A percentile compares a stretch with the other conserved stretches of the same genome.
phyloP scores from a whole-genome alignment of 768 basidiomycete species.

The Calocybe gangraenosa region DNA sequence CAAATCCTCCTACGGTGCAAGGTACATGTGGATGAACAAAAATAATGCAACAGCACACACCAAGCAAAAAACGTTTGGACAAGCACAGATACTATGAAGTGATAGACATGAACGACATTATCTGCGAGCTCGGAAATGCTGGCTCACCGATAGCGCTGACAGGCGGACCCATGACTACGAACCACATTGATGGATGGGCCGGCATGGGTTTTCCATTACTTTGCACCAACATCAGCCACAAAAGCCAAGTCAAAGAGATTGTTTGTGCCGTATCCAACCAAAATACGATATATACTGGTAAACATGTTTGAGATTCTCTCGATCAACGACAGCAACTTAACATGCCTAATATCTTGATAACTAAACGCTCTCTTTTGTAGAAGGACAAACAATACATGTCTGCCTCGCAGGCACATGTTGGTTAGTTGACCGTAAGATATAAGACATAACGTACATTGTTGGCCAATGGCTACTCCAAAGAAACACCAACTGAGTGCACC shows the following conservation, averaged over 20 bases:
- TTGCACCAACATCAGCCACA: background rate
- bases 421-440: too few relatives aligned
- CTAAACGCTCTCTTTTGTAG: too few relatives aligned
- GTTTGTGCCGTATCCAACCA: background rate
- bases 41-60: background rate
- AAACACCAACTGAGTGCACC: too few relatives aligned
- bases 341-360: too few relatives aligned
- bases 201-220: too few relatives aligned
- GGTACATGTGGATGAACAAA: background rate
- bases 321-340: too few relatives aligned
- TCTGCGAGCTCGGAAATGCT: background rate
- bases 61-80: conserved; percentile 7
- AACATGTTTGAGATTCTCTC: too few relatives aligned
- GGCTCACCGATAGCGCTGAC: background rate
- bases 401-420: too few relatives aligned
- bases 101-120: background rate
- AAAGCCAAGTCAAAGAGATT: background rate
- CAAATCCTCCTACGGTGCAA: conserved; percentile 2
- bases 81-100: background rate
- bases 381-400: too few relatives aligned
- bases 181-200: background rate
- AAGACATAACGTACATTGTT: too few relatives aligned
- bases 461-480: too few relatives aligned
- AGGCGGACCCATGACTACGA: background rate
- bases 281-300: too few relatives aligned